These are phyloP conservation scores for Penicillium concentricum DNA, from an alignment of 2,329 filamentous ascomycete genomes.

Conservation along the genomic window DNA sequence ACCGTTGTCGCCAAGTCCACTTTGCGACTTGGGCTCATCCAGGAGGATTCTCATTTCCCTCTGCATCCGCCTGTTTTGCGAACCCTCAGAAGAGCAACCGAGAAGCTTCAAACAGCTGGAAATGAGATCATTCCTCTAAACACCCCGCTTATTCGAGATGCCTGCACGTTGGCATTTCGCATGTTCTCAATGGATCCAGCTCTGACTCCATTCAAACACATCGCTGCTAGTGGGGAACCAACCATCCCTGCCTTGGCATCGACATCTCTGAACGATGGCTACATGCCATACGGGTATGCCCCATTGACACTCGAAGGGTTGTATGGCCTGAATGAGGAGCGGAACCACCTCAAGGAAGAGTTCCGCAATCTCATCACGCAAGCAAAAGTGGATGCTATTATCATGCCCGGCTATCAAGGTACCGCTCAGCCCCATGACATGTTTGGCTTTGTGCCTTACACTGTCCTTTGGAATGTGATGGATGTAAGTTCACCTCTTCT, in stretches of 20 bases:
- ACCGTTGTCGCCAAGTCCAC: slow-evolving; percentile 9
- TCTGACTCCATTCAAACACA: slow-evolving; percentile 24
- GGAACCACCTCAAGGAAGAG: slow-evolving; percentile 32
- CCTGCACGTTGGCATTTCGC: slow-evolving; percentile 9
- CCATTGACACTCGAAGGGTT: slow-evolving; percentile 38
- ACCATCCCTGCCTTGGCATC: slow-evolving; percentile 15
- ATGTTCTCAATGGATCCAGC: slow-evolving; percentile 18
- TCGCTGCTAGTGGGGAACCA: slow-evolving; percentile 44
- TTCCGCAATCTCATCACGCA: slow-evolving; percentile 45
- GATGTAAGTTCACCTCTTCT: slow-evolving; percentile 40
- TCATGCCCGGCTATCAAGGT: slow-evolving; percentile 50
- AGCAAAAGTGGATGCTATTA: slow-evolving; percentile 49
- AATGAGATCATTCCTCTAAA: slow-evolving; percentile 9
- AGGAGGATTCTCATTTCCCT: slow-evolving; percentile 15
- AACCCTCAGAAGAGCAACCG: slow-evolving; percentile 4
- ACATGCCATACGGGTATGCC: slow-evolving; percentile 7
- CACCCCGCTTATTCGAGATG: slow-evolving; percentile 5
- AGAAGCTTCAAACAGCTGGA: slow-evolving; percentile 8
- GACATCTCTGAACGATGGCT: slow-evolving; percentile 17
- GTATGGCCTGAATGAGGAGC: slow-evolving; percentile 45
- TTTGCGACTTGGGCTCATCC: slow-evolving; percentile 12
- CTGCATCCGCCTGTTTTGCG: slow-evolving; percentile 18
- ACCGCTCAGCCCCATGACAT: slow-evolving; percentile 54
- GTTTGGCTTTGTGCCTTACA: slow-evolving; percentile 37
- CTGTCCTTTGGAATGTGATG: slow-evolving; percentile 50